These are phyloP conservation scores for Cucurbitaria berberidis DNA, from an alignment of 2,329 filamentous ascomycete species.

Conservation along the genomic window DNA sequence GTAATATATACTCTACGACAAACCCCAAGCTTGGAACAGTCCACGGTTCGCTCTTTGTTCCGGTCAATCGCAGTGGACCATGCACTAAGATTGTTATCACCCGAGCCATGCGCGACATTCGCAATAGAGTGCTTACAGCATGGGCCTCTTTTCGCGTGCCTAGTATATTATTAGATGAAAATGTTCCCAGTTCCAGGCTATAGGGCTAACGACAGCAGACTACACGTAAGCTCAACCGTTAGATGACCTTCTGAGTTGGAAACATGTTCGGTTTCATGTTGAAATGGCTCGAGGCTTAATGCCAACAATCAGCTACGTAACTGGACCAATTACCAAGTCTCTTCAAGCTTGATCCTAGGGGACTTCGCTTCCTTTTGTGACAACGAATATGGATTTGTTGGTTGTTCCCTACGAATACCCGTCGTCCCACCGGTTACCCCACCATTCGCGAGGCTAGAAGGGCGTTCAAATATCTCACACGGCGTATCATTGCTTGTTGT, in stretches of 20 bases:
- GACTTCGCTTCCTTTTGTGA: too few relatives aligned
- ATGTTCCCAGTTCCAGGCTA: neutral
- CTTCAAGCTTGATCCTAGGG: too few relatives aligned
- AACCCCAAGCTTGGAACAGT: neutral
- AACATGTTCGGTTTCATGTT: too few relatives aligned
- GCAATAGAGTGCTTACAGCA: neutral
- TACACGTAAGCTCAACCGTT: too few relatives aligned
- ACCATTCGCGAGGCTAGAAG: neutral
- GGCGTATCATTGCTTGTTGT: neutral
- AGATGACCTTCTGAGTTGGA: too few relatives aligned
- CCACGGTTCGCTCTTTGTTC: too few relatives aligned
- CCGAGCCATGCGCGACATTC: neutral
- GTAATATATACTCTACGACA: too few relatives aligned
- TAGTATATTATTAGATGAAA: neutral
- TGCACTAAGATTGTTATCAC: neutral
- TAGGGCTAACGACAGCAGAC: neutral
- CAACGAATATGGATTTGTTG: neutral
- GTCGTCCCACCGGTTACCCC: neutral
- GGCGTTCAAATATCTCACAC: neutral
- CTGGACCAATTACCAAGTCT: too few relatives aligned
- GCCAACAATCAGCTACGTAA: too few relatives aligned
- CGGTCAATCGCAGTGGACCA: too few relatives aligned
- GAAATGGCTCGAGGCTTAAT: too few relatives aligned
- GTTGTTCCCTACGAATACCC: neutral
- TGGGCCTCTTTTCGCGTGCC: neutral